Base-by-base conservation (phyloP, 345 rosid genomes). In the Eutrema japonicum region DNA sequence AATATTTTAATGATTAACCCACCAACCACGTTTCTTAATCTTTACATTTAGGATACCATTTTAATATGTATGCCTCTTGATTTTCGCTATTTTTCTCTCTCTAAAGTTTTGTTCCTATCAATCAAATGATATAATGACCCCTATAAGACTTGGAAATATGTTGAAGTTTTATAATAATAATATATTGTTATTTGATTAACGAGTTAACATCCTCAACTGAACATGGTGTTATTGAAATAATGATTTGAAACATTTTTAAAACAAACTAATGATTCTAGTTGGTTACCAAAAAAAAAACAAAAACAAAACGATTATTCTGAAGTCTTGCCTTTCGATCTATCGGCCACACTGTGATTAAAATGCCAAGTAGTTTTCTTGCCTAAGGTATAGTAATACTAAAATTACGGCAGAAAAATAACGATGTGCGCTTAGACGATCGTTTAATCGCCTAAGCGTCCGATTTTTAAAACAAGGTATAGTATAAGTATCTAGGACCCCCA, bases 21-120 rank as follows among this genome's bases (percentile, higher is more conserved):
- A 77, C 77, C 80, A 66, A 77, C 76, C 68, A 66, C 72, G 66
- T 71, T 71, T 77, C 80, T 77, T 71, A 77, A 77, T 71, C 64
- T 77, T 77, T 71, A 77, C 80, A 77, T 58, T 65, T 77, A 59
- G 68, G 9, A 64, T 26, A 55, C 71, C 58, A 49, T 55, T 29
- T 43, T 26, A 10, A 41, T 70, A 40, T 57, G 11, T 55, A 54
- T 22, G 55, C 32, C 37, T 67, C 63, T 13, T 59, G 62, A 43
- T 22, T 67, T 52, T 27, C 5, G 8, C 9, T 57, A 16, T 57
- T 10, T 38, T 29, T 16, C 58, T 11, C 26, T 29, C 53, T 50
- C 13, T 54, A 32, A 35, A 43, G 33, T 64, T 64, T 64, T 27
- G 58, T 61, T 61, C 29, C 9, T 36, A 75, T 41, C 49, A 35